Evolutionary conservation across 495 filamentous ascomycete genomes (phyloP), one percentile per base, ranked within the genome.

Genomic region (Tuber brumale): DNA sequence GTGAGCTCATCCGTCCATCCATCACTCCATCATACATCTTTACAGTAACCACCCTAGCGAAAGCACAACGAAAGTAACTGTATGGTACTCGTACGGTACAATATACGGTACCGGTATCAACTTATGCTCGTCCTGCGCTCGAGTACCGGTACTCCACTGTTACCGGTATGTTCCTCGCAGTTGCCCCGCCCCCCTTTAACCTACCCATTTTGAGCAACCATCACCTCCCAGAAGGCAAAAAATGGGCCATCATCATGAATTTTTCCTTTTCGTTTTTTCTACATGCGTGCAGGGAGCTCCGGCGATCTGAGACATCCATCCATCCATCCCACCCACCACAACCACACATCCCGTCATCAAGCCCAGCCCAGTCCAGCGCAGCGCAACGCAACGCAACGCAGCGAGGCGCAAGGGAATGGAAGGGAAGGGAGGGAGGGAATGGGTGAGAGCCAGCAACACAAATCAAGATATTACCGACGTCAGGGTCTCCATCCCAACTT

Each of bases 281-380:
- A 31, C 51, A 61, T 61, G 51, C 72, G 78, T 80, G 78, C 78
- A 80, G 78, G 78, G 78, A 76, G 78, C 51, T 31, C 78, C 78
- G 73, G 76, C 78, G 78, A 80, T 80, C 78, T 80, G 76, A 80
- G 78, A 80, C 78, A 80, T 37, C 74, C 77, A 79, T 75, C 72
- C 78, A 79, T 51, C 48, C 46, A 46, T 21, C 45, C 46, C 46
- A 51, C 45, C 46, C 46, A 51, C 48, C 77, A 75, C 69, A 57
- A 73, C 74, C 76, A 76, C 73, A 27, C 70, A 66, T 75, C 71
- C 77, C 41, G 72, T 75, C 77, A 79, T 77, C 76, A 31, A 61
- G 27, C 51, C 51, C 51, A 79, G 73, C 72, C 46, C 73, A 75
- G 76, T 66, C 74, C 31, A 77, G 69, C 76, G 73, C 70, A 51